Base-by-base conservation (phyloP, 352 stramenopile genomes). In the Phytopythium sindhum region DNA sequence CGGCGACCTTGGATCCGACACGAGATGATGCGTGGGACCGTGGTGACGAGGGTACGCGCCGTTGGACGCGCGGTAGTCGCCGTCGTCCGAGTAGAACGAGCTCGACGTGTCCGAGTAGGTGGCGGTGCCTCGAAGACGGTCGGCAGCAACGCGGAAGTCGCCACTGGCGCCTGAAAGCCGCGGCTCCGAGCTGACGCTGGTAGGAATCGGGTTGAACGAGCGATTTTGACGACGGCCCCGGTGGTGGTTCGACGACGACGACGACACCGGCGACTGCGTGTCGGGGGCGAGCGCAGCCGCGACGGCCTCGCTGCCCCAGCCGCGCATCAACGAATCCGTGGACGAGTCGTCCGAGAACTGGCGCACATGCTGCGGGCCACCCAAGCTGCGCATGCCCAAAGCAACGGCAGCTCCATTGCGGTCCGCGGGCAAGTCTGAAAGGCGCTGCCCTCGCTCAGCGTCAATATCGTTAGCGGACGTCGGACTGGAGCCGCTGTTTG, bases 51-150 rank as follows among this genome's bases (percentile, higher is more conserved):
- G 23, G 59, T 57, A 45, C 47, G 50, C 11, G 2, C 44, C 44
- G n/a, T 21, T 45, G 26, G 67, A 67, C 10, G 63, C 63, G 11
- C 57, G 33, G 48, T 66, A 63, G 44, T 70, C 66, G 15, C 52
- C 57, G n/a, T 76, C 72, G n/a, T 77, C 74, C 11, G 69, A 72
- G 2, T 63, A 63, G 14, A 70, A 72, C 23, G 71, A 73, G 53
- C 67, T 67, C 4, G 71, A 71, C 21, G 76, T 67, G 47, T 79
- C 63, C 12, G 74, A 73, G 23, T 69, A 67, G 15, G 63, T 23
- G 5, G 63, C 54, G 1, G 50, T 48, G 21, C 48, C 48, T 0
- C 48, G 48, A 21, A 55, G 29, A 2, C 67, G 39, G n/a, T 61
- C 58, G 24, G 55, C n/a, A 11, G 21, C 4, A 5, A 28, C 23